Conservation (phyloP, 352 stramenopile genomes). For the Phytophthora pistaciae region DNA sequence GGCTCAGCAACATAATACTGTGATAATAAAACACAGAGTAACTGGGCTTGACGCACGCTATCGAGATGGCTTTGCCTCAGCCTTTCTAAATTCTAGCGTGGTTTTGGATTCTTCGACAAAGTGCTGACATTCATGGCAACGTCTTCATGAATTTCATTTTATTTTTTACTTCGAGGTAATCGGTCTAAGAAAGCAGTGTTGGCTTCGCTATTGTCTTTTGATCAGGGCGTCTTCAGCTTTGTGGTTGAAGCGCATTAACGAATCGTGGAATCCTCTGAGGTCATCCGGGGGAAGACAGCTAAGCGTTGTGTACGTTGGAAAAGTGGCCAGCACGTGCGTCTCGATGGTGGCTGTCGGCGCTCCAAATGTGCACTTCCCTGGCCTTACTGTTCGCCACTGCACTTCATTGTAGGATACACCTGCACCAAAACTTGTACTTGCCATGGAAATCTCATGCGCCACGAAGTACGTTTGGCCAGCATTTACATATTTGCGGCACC, state of each 20-base stretch:
- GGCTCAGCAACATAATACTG: conserved; percentile 28
- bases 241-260: conserved; percentile 27
- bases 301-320: conserved; percentile 19
- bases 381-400: conserved; percentile 14
- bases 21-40: background rate
- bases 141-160: no score
- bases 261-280: conserved; percentile 18
- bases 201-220: background rate
- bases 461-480: conserved; percentile 22
- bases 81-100: no score
- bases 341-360: conserved; percentile 16
- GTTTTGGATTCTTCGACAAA: no score
- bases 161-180: no score
- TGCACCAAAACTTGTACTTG: background rate
- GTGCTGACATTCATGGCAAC: no score
- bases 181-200: background rate
- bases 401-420: conserved; percentile 27
- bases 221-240: conserved; percentile 29
- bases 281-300: conserved; percentile 14
- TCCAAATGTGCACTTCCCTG: background rate
- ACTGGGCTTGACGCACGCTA: no score
- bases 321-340: conserved; percentile 27
- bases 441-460: conserved; percentile 11
- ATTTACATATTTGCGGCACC: conserved; percentile 18
- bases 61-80: no score